phyloP scores from a whole-genome alignment of 2,329 filamentous ascomycete species.

The Penicillium brasilianum region DNA sequence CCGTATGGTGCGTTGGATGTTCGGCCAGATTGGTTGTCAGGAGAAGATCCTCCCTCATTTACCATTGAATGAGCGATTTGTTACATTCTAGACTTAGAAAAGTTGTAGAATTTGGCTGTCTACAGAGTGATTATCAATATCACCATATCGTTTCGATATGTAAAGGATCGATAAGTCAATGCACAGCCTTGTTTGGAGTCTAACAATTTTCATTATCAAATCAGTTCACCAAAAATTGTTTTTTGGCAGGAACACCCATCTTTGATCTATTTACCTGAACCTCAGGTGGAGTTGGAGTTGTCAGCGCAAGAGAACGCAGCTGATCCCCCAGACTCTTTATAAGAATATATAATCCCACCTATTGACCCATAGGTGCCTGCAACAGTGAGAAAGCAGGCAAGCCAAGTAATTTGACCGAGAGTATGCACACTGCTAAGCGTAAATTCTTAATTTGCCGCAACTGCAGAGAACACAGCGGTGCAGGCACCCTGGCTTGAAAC shows the following conservation, averaged over 20 bases:
- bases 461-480: constrained; percentile 34
- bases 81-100: not conserved
- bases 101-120: not conserved
- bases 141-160: not conserved
- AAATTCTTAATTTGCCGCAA: constrained; percentile 6
- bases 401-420: not conserved
- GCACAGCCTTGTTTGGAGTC: not conserved
- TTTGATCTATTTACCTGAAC: not conserved
- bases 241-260: not conserved
- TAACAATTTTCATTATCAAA: not conserved
- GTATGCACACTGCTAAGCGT: not conserved
- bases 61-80: not conserved
- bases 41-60: not conserved
- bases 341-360: not conserved
- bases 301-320: not conserved
- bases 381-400: not conserved
- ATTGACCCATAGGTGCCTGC: not conserved
- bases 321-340: not conserved
- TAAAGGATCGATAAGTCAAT: not conserved
- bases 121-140: not conserved
- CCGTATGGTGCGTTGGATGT: constrained; percentile 9
- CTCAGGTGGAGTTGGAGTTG: not conserved
- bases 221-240: not conserved
- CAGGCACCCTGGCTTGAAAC: constrained; percentile 42
- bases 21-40: constrained; percentile 9